Evolutionary conservation across 805 yeast species (phyloP), one percentile per base, ranked within the genome.

Genomic region (Candida vaughaniae): DNA sequence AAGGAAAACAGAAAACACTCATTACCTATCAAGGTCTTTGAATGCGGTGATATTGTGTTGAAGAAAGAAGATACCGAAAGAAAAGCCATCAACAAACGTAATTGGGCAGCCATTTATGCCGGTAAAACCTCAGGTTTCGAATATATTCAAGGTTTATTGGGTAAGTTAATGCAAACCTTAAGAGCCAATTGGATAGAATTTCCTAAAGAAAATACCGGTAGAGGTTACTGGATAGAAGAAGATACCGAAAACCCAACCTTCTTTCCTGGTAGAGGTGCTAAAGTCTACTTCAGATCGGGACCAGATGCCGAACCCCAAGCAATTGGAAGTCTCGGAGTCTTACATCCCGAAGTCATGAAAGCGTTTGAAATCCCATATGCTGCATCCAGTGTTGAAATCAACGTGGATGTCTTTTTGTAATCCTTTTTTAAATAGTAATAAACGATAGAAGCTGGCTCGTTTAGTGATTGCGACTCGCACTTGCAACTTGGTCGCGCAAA

Each of bases 261-360:
- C 67, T 93, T 93, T 85, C 95, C 96, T 26, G 99, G 98, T 28
- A 84, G 99, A 71, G 97, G 96, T 45, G 99, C 99, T 35, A 82
- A 78, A 55, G 75, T 93, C 46, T 77, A 74, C 66, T 85, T 80
- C 67, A 80, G 95, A 71, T 66, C 73, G 39, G 73, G 66, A 41
- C 77, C 76, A 40, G 83, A 78, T 42, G 82, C 64, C 22, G 69
- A 73, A 27, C 76, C 73, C 11, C 61, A 72, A 51, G 73, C 66
- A 39, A 74, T 90, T 53, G 99, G 99, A 48, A 69, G 80, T 31
- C 71, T 93, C 49, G 99, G 99, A 64, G 96, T 89, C 41, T 73
- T 93, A 52, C 99, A 93, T 62, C 99, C 99, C 23, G 88, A 83
- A 57, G 99, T 93, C 36, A 73, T 91, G 73, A 75, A 75, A 44